These are phyloP conservation scores for Sugiyamaella smithiae DNA, from an alignment of 805 yeast species.

Conservation along the genomic window DNA sequence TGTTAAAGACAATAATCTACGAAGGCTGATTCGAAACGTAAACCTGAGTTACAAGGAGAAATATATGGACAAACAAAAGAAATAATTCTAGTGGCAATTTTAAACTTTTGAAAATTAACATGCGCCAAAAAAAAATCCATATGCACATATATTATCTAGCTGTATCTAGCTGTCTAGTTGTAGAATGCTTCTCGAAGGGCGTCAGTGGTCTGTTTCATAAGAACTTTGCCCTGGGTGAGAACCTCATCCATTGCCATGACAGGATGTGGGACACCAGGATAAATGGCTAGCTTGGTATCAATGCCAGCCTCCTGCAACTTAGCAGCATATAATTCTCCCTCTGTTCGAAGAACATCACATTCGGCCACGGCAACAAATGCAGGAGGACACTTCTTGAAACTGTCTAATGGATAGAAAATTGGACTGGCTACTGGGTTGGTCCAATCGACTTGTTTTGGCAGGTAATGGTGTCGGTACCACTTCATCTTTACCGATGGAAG, in stretches of 20 bases:
- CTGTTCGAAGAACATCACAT: constrained; percentile 45
- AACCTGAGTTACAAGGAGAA: too few species aligned
- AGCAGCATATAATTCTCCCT: constrained; percentile 42
- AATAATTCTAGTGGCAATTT: too few species aligned
- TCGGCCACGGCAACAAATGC: constrained; percentile 38
- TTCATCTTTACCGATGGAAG: constrained; percentile 47
- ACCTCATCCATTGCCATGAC: constrained; percentile 47
- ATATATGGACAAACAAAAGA: too few species aligned
- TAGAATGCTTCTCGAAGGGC: constrained; percentile 9
- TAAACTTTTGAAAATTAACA: too few species aligned
- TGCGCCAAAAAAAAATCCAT: too few species aligned
- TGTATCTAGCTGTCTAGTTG: too few species aligned
- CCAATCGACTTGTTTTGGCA: constrained; percentile 36
- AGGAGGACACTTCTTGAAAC: constrained; percentile 34
- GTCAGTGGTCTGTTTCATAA: constrained; percentile 16
- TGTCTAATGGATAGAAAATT: constrained; percentile 40
- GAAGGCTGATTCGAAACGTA: too few species aligned
- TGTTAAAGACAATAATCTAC: too few species aligned
- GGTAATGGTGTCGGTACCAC: constrained; percentile 46
- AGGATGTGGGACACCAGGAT: constrained; percentile 47
- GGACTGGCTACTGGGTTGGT: constrained; percentile 43
- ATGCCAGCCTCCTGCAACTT: constrained; percentile 41
- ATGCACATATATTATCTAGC: too few species aligned
- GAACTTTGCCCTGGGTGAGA: constrained; percentile 23
- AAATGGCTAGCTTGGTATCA: constrained; percentile 24